Conservation (phyloP, 1,139 yeast genomes). For the Hemisphaericaspora subhashii region DNA sequence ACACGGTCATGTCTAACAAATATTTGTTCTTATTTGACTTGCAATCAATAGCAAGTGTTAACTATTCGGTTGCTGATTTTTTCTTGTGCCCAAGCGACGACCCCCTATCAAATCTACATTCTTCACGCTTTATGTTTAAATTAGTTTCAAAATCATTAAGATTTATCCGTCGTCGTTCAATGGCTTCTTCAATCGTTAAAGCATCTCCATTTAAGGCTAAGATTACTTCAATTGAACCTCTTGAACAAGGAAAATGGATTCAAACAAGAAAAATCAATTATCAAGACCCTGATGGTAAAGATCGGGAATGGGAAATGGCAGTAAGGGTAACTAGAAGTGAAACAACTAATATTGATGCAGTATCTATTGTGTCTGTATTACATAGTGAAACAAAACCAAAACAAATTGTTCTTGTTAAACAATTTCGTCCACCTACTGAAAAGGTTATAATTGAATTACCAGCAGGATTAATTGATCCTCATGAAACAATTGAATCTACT, state of each 20-base stretch:
- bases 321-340: constrained; percentile 75
- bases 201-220: constrained; percentile 40
- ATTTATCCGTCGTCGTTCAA: constrained; percentile 9
- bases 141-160: not conserved
- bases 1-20: too few species aligned
- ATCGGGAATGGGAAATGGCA: constrained; percentile 87
- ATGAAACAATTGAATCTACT: constrained; percentile 72
- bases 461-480: constrained; percentile 89
- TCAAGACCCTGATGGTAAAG: constrained; percentile 63
- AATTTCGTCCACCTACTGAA: constrained; percentile 87
- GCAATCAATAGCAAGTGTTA: too few species aligned
- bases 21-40: too few species aligned
- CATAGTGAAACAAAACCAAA: constrained; percentile 45
- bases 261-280: constrained; percentile 62
- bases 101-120: not conserved
- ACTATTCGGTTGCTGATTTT: too few species aligned
- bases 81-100: too few species aligned
- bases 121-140: constrained; percentile 6
- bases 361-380: constrained; percentile 77
- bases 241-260: constrained; percentile 44
- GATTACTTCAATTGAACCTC: constrained; percentile 30
- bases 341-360: constrained; percentile 76
- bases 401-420: constrained; percentile 75
- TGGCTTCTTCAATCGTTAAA: constrained; percentile 18
- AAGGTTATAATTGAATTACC: constrained; percentile 92